Evolutionary conservation across 257 asterid genomes (phyloP), one percentile per base, ranked within the genome.

Genomic region (Solanum virginianum): DNA sequence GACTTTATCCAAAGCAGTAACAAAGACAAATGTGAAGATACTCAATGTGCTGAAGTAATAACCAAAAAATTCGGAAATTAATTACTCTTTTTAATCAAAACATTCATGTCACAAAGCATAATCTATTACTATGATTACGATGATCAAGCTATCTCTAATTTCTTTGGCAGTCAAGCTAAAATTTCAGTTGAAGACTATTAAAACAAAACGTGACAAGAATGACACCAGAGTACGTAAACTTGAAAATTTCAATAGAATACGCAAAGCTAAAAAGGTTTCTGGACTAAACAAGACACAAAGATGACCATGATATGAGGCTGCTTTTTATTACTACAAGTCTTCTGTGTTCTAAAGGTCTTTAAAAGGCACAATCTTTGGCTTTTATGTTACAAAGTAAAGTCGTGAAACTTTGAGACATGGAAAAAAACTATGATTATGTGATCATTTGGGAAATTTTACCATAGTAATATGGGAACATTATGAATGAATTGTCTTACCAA

Each of bases 401-500:
- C 55, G 2, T 51, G 55, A 11, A 49, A 51, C 55, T 51, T 11
- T 51, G 5, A 51, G 39, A 36, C 5, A 4, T 36, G 39, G 6
- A 36, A 4, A 36, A 36, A 36, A 36, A 4, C 32, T 29, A 29
- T 29, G 32, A 29, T 29, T 29, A 29, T 29, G 32, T 29, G 32
- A 29, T 29, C 32, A 29, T 12, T 8, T 59, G 75, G 15, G 13
- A 32, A 32, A 66, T 10, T 59, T n/a, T 66, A 32, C n/a, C 6
- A 0, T 2, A 32, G 13, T 7, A 5, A 17, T 10, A 22, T 16
- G 55, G n/a, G 14, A 84, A 84, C 6, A 49, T 10, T 16, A 80
- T 5, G 57, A 36, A 7, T 29, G 47, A 14, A 22, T 51, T 29
- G 63, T 13, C 85, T 82, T 89, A 89, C 89, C 91, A 89, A 22